Conservation (phyloP, 768 basidiomycete genomes). For the Rhodosporidiobolus sp. region DNA sequence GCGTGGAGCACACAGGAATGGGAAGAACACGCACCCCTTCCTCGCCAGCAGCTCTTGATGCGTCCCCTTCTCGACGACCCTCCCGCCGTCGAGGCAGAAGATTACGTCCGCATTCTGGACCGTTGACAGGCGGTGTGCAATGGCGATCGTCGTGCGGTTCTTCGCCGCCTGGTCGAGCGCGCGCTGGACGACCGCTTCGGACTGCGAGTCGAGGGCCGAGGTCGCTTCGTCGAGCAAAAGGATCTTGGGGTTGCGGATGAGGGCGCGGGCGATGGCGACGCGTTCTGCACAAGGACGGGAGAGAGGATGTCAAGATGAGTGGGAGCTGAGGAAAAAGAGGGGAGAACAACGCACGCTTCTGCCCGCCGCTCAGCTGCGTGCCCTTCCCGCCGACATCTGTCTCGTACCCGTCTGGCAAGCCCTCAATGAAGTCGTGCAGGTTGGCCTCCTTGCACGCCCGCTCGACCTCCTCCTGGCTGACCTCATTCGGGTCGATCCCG, state of each 20-base stretch:
- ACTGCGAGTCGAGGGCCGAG: constrained; percentile 82
- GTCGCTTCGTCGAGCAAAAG: constrained; percentile 43
- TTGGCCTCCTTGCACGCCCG: constrained; percentile 51
- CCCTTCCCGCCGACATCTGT: constrained; percentile 45
- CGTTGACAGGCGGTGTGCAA: constrained; percentile 88
- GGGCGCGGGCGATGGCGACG: constrained; percentile 55
- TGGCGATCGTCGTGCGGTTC: constrained; percentile 82
- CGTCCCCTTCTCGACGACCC: constrained; percentile 25
- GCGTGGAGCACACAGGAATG: too few species aligned
- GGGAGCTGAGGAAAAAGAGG: neutral
- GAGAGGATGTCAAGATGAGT: neutral
- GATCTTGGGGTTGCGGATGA: constrained; percentile 50
- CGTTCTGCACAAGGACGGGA: constrained; percentile 44
- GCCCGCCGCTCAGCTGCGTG: constrained; percentile 42
- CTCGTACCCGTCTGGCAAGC: constrained; percentile 44
- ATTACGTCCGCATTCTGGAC: constrained; percentile 90
- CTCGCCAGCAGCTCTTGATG: constrained; percentile 29
- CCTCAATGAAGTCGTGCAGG: constrained; percentile 41
- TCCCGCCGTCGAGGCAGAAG: constrained; percentile 33
- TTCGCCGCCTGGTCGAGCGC: constrained; percentile 88
- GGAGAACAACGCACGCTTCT: constrained; percentile 29
- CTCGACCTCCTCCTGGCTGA: constrained; percentile 52
- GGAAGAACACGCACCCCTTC: neutral
- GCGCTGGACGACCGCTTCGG: constrained; percentile 90
- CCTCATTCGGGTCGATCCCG: constrained; percentile 50